Percentiles rank a stretch among this genome's conserved stretches.
Conservation (phyloP, 2,329 filamentous ascomycete species). For the Alternaria sp. region DNA sequence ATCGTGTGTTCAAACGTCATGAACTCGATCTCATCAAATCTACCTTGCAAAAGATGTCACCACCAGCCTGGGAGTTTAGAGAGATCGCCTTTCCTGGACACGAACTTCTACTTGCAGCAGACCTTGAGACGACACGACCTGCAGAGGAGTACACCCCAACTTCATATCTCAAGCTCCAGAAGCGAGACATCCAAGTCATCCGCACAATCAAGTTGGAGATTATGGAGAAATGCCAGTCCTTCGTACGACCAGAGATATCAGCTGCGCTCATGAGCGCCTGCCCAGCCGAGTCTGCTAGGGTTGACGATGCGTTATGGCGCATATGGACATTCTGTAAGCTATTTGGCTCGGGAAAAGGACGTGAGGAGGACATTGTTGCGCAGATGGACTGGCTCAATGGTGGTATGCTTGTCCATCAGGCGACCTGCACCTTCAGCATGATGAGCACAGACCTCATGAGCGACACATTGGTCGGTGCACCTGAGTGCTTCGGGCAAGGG, state of each 20-base stretch:
- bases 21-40: slow-evolving; percentile 61
- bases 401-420: slow-evolving; percentile 58
- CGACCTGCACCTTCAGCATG: slow-evolving; percentile 54
- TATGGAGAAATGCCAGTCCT: slow-evolving; percentile 60
- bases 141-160: slow-evolving; percentile 61
- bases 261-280: slow-evolving; percentile 58
- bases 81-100: slow-evolving; percentile 63
- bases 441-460: slow-evolving; percentile 59
- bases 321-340: slow-evolving; percentile 71
- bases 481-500: slow-evolving; percentile 64
- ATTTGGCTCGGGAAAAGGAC: slow-evolving; percentile 64
- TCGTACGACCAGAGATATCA: slow-evolving; percentile 63
- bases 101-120: slow-evolving; percentile 49
- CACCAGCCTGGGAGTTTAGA: slow-evolving; percentile 65
- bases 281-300: slow-evolving; percentile 55
- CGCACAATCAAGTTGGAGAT: slow-evolving; percentile 63
- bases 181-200: slow-evolving; percentile 60
- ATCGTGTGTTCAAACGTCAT: slow-evolving; percentile 63
- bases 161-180: slow-evolving; percentile 60
- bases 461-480: slow-evolving; percentile 61
- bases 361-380: slow-evolving; percentile 64
- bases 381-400: slow-evolving; percentile 70
- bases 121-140: slow-evolving; percentile 53
- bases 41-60: slow-evolving; percentile 60
- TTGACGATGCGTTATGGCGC: slow-evolving; percentile 69